Evolutionary conservation across 2,329 filamentous ascomycete genomes (phyloP).

Genomic region (Metarhizium album): DNA sequence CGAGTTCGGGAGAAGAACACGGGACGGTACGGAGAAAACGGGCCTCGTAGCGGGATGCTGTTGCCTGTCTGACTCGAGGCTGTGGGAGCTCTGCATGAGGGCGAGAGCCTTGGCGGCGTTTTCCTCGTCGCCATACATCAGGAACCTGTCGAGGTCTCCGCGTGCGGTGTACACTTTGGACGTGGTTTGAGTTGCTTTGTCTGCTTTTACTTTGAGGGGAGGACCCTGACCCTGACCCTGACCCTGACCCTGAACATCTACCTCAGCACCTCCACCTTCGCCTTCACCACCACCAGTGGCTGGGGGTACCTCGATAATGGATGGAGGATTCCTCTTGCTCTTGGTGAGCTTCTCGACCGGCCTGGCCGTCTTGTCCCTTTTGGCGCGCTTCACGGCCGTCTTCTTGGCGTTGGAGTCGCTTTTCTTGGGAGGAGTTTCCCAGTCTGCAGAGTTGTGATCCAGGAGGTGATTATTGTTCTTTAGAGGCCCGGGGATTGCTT

Average conservation of each 20-base stretch:
- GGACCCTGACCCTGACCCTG: neutral
- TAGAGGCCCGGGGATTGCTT: constrained; percentile 5
- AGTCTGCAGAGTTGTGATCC: constrained; percentile 10
- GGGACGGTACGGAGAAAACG: too few relatives aligned
- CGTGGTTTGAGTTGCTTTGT: neutral
- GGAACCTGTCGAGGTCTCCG: too few relatives aligned
- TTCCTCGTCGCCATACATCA: neutral
- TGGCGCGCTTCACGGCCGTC: neutral
- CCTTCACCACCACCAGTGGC: neutral
- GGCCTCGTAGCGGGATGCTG: too few relatives aligned
- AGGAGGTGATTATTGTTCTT: constrained; percentile 12
- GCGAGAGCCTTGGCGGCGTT: too few relatives aligned
- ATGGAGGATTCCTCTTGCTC: neutral
- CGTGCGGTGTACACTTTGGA: too few relatives aligned
- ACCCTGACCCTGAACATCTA: too few relatives aligned
- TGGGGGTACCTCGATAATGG: neutral
- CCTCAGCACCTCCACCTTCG: too few relatives aligned
- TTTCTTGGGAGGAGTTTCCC: constrained; percentile 4
- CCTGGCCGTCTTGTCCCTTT: neutral
- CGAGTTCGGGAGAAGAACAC: too few relatives aligned
- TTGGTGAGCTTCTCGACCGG: too few relatives aligned
- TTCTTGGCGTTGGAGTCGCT: neutral
- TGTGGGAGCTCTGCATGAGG: too few relatives aligned
- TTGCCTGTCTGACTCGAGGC: too few relatives aligned
- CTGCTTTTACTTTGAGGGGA: neutral